phyloP scores from a whole-genome alignment of 495 filamentous ascomycete species.

The Delitschia confertaspora region DNA sequence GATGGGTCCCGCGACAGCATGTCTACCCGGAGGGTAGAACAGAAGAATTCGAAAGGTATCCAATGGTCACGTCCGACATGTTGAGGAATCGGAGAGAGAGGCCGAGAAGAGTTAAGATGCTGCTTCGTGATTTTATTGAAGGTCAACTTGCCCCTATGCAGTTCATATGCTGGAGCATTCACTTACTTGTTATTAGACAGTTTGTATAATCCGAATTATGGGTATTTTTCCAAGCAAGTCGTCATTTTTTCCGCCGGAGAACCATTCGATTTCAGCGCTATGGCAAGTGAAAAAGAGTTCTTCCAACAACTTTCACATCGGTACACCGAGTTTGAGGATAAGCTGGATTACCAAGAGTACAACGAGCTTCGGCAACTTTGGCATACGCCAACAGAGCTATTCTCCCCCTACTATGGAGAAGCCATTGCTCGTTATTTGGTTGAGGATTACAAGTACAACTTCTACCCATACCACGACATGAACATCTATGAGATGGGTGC shows the following conservation, averaged over 20 bases:
- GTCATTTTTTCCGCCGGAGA: constrained; percentile 90
- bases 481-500: constrained; percentile 99
- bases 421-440: constrained; percentile 90
- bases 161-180: not conserved
- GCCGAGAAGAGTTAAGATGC: constrained; percentile 87
- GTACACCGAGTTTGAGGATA: constrained; percentile 85
- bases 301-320: constrained; percentile 61
- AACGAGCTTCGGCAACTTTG: constrained; percentile 85
- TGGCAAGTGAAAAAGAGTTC: constrained; percentile 79
- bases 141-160: constrained; percentile 43
- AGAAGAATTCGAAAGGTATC: constrained; percentile 70
- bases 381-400: constrained; percentile 97
- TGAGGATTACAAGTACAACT: constrained; percentile 86
- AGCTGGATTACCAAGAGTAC: constrained; percentile 57
- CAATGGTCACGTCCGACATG: constrained; percentile 72
- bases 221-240: constrained; percentile 95
- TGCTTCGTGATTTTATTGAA: constrained; percentile 94
- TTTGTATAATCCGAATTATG: constrained; percentile 93
- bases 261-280: constrained; percentile 79
- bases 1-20: constrained; percentile 75
- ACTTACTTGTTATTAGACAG: constrained; percentile 52
- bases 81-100: constrained; percentile 62
- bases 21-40: constrained; percentile 62
- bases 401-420: constrained; percentile 93
- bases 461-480: constrained; percentile 92